Evolutionary conservation across 2,329 filamentous ascomycete species (phyloP).

Genomic region (Leptographium galeiforme): DNA sequence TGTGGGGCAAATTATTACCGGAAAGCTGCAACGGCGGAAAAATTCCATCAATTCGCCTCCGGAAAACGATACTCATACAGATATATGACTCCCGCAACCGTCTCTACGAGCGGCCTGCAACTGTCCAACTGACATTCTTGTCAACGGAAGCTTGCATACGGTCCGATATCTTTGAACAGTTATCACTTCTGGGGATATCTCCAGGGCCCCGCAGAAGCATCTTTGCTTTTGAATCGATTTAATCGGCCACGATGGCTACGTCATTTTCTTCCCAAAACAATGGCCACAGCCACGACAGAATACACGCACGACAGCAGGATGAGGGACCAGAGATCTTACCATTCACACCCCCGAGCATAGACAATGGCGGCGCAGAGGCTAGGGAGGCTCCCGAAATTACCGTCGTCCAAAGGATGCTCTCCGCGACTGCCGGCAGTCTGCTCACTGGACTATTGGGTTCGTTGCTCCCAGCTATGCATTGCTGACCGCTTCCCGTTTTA

Average conservation of each 20-base stretch:
- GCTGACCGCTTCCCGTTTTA: not conserved
- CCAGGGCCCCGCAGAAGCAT: not conserved
- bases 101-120: too few species aligned
- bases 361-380: slow-evolving; percentile 12
- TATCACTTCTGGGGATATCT: not conserved
- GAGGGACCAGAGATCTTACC: slow-evolving; percentile 16
- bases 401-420: slow-evolving; percentile 82
- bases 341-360: slow-evolving; percentile 19
- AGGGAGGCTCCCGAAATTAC: slow-evolving; percentile 54
- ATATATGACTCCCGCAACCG: too few species aligned
- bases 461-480: not conserved
- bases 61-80: not conserved
- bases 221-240: too few species aligned
- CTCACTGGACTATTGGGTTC: slow-evolving; percentile 76
- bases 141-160: not conserved
- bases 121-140: too few species aligned
- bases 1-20: too few species aligned
- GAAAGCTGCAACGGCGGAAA: not conserved
- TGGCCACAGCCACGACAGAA: slow-evolving; percentile 25
- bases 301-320: slow-evolving; percentile 18
- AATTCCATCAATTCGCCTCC: not conserved
- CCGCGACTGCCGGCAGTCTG: slow-evolving; percentile 80
- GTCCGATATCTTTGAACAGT: not conserved
- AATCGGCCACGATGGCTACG: slow-evolving; percentile 4
- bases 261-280: slow-evolving; percentile 8